These are phyloP conservation scores for Massariosphaeria phaeospora DNA, from an alignment of 495 filamentous ascomycete genomes.

Conservation along the genomic window DNA sequence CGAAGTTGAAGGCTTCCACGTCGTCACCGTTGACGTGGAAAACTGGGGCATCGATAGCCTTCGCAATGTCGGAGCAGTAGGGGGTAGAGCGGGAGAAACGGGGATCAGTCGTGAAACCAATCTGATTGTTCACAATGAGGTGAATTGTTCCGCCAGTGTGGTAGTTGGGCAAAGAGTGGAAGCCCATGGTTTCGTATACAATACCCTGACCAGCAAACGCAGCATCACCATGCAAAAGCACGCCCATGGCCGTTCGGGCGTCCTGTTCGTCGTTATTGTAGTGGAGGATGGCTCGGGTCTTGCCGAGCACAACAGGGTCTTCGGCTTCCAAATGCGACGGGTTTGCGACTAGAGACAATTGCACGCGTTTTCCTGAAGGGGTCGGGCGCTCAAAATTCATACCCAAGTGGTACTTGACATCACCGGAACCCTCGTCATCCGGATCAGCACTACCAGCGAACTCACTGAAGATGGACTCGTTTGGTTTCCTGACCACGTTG, in stretches of 20 bases:
- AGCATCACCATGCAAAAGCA: slow-evolving; percentile 93
- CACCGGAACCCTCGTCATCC: slow-evolving; percentile 91
- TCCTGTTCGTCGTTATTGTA: slow-evolving; percentile 94
- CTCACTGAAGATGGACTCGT: slow-evolving; percentile 98
- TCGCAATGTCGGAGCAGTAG: slow-evolving; percentile 98
- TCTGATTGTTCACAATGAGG: slow-evolving; percentile 98
- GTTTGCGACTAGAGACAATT: slow-evolving; percentile 96
- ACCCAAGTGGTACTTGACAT: slow-evolving; percentile 98
- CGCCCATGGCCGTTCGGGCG: slow-evolving; percentile 86
- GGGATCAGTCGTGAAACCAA: slow-evolving; percentile 99
- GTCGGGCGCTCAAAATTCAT: slow-evolving; percentile 99
- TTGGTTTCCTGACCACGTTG: slow-evolving; percentile 97
- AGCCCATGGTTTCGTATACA: slow-evolving; percentile 97
- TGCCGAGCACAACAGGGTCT: slow-evolving; percentile 94
- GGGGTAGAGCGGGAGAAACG: slow-evolving; percentile 94
- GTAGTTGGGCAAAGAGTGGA: slow-evolving; percentile 90
- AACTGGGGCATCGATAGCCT: slow-evolving; percentile 94
- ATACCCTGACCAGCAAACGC: slow-evolving; percentile 94
- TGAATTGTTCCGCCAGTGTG: slow-evolving; percentile 97
- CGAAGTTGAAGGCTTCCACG: slow-evolving; percentile 96
- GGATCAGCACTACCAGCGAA: slow-evolving; percentile 86
- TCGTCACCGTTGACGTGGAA: slow-evolving; percentile 99
- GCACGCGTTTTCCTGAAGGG: slow-evolving; percentile 95
- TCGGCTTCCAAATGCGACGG: slow-evolving; percentile 98
- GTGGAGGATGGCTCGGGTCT: slow-evolving; percentile 96